phyloP scores from a whole-genome alignment of 2,329 filamentous ascomycete genomes.

The Sporothrix schenckii region DNA sequence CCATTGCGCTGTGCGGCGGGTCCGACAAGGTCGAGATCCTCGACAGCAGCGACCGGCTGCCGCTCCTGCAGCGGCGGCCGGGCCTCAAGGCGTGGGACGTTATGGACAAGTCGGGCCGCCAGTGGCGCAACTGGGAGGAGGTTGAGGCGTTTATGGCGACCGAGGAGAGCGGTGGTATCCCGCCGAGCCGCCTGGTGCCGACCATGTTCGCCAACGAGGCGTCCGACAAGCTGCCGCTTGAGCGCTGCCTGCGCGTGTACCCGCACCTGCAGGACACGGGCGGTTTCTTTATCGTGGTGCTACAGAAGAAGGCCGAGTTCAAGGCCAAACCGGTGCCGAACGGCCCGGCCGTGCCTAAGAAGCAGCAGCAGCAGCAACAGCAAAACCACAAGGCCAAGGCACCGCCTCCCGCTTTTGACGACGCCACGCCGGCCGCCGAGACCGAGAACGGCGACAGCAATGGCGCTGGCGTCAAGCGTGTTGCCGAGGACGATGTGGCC shows the following conservation, averaged over 20 bases:
- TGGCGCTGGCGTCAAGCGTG: constrained; percentile 41
- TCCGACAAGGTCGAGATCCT: constrained; percentile 77
- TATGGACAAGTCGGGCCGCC: constrained; percentile 79
- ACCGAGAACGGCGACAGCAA: constrained; percentile 33
- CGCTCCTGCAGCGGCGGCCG: constrained; percentile 72
- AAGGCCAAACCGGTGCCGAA: constrained; percentile 64
- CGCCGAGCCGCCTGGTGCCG: constrained; percentile 70
- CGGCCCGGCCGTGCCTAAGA: background rate
- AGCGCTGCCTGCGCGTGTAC: constrained; percentile 91
- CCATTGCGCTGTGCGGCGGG: constrained; percentile 88
- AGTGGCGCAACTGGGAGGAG: constrained; percentile 81
- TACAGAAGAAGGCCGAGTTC: constrained; percentile 90
- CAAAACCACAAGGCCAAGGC: constrained; percentile 49
- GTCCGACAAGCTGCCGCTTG: constrained; percentile 71
- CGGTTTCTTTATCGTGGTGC: constrained; percentile 93
- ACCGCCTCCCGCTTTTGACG: too few species aligned
- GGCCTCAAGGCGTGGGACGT: constrained; percentile 85
- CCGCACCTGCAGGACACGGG: constrained; percentile 95
- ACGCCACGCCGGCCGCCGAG: background rate
- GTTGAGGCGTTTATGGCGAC: constrained; percentile 69
- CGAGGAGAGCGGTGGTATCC: constrained; percentile 51
- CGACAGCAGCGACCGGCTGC: constrained; percentile 78
- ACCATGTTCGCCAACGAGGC: constrained; percentile 77
- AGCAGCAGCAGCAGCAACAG: constrained; percentile 44
- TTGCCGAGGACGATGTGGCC: constrained; percentile 40